Conservation (phyloP, 352 stramenopile species). For the Globisporangium heterothallicum region DNA sequence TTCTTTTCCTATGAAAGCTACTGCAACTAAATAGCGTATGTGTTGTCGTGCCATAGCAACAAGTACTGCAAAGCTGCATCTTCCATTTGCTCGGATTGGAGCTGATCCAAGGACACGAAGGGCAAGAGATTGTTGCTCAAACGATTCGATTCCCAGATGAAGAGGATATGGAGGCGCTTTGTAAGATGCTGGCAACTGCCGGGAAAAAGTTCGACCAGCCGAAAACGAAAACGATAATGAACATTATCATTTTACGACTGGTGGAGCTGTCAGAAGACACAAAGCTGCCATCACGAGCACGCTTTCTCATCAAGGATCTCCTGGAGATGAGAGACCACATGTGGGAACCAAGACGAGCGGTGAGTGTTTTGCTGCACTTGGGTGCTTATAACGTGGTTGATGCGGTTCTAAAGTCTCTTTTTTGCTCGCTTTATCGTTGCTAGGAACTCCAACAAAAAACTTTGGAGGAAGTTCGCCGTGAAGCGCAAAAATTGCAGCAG, state of each 20-base stretch:
- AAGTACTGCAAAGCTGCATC: slow-evolving; percentile 68
- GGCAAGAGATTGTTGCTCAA: slow-evolving; percentile 48
- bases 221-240: slow-evolving; percentile 74
- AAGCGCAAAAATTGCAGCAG: slow-evolving; percentile 78
- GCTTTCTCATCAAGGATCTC: slow-evolving; percentile 82
- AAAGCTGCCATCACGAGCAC: slow-evolving; percentile 62
- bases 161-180: slow-evolving; percentile 80
- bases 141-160: slow-evolving; percentile 76
- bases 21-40: not conserved
- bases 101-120: slow-evolving; percentile 39
- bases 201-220: slow-evolving; percentile 86
- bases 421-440: too few relatives aligned
- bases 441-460: slow-evolving; percentile 86
- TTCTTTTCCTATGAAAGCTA: not conserved
- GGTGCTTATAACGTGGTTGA: too few relatives aligned
- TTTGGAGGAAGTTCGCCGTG: slow-evolving; percentile 73
- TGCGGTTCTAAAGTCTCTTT: too few relatives aligned
- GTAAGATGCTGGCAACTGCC: slow-evolving; percentile 78
- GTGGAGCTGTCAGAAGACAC: slow-evolving; percentile 77
- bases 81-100: slow-evolving; percentile 80
- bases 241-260: slow-evolving; percentile 79
- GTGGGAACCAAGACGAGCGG: slow-evolving; percentile 80
- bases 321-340: slow-evolving; percentile 83
- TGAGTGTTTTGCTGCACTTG: too few relatives aligned
- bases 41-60: slow-evolving; percentile 28